A percentile compares a stretch with the other conserved stretches of the same genome.
phyloP scores from a whole-genome alignment of 768 basidiomycete species.

The Tephrocybe rancida region DNA sequence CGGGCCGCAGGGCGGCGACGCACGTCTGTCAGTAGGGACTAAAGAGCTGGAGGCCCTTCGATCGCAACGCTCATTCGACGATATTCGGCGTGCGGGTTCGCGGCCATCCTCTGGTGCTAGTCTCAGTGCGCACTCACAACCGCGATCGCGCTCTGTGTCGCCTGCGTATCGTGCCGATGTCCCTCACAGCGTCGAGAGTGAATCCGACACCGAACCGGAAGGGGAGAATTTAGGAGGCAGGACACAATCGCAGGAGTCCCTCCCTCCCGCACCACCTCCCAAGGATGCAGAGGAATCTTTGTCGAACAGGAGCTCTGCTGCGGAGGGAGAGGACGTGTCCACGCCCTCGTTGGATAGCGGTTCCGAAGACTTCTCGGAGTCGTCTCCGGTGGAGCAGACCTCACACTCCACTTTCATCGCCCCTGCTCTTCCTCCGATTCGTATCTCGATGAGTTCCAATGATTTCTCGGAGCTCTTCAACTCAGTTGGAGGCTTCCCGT shows the following conservation, averaged over 20 bases:
- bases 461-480: conserved; percentile 81
- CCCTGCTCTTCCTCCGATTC: conserved; percentile 86
- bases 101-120: conserved; percentile 31
- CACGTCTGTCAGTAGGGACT: conserved; percentile 23
- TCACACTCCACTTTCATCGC: conserved; percentile 81
- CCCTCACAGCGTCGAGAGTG: conserved; percentile 73
- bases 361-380: conserved; percentile 53
- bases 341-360: conserved; percentile 34
- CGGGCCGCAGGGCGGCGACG: conserved; percentile 17
- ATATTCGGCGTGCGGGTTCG: conserved; percentile 19
- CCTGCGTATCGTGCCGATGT: conserved; percentile 71
- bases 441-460: conserved; percentile 82
- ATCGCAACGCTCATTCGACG: conserved; percentile 24
- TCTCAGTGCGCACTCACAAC: conserved; percentile 29
- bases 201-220: conserved; percentile 71
- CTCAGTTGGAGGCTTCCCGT: conserved; percentile 53
- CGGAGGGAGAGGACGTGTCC: conserved; percentile 26
- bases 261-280: conserved; percentile 46
- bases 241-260: conserved; percentile 16
- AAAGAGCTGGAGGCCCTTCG: conserved; percentile 27
- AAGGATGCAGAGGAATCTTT: conserved; percentile 35
- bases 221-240: conserved; percentile 35
- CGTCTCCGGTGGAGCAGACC: conserved; percentile 65
- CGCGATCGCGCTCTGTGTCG: conserved; percentile 52
- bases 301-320: not conserved